A percentile compares a stretch with the other conserved stretches of the same genome.
These are phyloP conservation scores for Eimeria acervulina DNA, from an alignment of 169 alveolate genomes.

Conservation along the genomic window DNA sequence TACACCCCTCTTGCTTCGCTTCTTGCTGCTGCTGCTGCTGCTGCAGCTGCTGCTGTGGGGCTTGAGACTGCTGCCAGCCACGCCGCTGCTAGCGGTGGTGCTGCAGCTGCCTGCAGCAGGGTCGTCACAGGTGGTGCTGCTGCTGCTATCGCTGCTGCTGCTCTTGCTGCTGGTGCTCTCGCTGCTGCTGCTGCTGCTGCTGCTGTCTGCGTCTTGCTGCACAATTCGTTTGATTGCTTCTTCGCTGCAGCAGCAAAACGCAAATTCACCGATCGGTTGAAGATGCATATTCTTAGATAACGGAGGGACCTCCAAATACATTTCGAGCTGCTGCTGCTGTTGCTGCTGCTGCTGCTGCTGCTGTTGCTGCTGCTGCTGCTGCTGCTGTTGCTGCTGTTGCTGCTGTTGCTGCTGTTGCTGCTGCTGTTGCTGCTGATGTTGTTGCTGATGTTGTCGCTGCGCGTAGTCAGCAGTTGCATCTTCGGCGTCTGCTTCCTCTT, in stretches of 20 bases:
- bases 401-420: not conserved
- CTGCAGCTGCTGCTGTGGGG: conserved; percentile 35
- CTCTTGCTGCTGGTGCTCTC: conserved; percentile 18
- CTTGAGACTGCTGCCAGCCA: not conserved
- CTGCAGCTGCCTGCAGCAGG: not conserved
- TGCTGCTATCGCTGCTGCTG: conserved; percentile 53
- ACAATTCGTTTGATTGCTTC: not conserved
- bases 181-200: conserved; percentile 67
- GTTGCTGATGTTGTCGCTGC: not conserved
- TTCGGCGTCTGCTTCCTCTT: not conserved
- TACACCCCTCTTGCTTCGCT: not conserved
- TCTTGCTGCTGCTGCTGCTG: conserved; percentile 11
- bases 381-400: no score
- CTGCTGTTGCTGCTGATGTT: conserved; percentile 7
- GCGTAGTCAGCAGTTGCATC: not conserved
- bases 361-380: conserved; percentile 30
- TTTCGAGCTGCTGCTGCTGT: conserved; percentile 7
- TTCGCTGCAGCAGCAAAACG: conserved; percentile 42
- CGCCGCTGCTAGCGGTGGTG: not conserved
- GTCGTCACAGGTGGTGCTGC: not conserved
- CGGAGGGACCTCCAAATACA: not conserved
- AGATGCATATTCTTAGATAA: not conserved
- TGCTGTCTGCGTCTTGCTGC: not conserved
- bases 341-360: conserved; percentile 34
- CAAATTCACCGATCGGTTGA: not conserved